Percentiles rank a stretch among this genome's conserved stretches.
These are phyloP conservation scores for Eucalyptus cloeziana DNA, from an alignment of 345 rosid genomes.

Conservation along the genomic window DNA sequence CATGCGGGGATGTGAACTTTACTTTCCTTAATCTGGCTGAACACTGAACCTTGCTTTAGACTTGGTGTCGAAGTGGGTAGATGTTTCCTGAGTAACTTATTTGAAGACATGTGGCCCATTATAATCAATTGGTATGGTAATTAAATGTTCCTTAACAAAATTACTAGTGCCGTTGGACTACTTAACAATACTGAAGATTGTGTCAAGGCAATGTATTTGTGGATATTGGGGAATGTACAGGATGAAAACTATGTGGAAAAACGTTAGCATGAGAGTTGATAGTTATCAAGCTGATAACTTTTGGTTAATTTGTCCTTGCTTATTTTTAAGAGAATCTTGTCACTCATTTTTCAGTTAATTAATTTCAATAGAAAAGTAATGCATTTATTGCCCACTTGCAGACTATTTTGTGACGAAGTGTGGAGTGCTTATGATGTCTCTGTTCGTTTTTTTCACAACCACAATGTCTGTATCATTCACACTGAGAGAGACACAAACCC, in stretches of 20 bases:
- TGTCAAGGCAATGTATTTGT: background rate
- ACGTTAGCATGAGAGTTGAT: background rate
- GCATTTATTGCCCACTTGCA: slow-evolving; percentile 12
- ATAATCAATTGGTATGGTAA: background rate
- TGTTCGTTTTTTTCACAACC: slow-evolving; percentile 94
- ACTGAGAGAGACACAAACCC: slow-evolving; percentile 95
- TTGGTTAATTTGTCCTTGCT: background rate
- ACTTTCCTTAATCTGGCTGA: background rate
- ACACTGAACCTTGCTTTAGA: background rate
- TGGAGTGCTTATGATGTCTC: slow-evolving; percentile 99
- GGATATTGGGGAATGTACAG: background rate
- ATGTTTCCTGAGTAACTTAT: background rate
- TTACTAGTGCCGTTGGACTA: background rate
- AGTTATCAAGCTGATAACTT: background rate
- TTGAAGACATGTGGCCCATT: background rate
- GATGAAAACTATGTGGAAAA: background rate
- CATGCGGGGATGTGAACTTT: background rate
- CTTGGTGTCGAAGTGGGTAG: background rate
- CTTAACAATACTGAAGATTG: background rate
- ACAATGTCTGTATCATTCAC: slow-evolving; percentile 99
- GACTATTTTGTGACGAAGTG: slow-evolving; percentile 97
- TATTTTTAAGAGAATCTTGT: background rate
- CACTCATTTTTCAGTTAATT: background rate
- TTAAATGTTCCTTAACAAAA: background rate
- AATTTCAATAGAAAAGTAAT: background rate